Conservation (phyloP, 306 rosid species). For the Gastrolobium villosum region DNA sequence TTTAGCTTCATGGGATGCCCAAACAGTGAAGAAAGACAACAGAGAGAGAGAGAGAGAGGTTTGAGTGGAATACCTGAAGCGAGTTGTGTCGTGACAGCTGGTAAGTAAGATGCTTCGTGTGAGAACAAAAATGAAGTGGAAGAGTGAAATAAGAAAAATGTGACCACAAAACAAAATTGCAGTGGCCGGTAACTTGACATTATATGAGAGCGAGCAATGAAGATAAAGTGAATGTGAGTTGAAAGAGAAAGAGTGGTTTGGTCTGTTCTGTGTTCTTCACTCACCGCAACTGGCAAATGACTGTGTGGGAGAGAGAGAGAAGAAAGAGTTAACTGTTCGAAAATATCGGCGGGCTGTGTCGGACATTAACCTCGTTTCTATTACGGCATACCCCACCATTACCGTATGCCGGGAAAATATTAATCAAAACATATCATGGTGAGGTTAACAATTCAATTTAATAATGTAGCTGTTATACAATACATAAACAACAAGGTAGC, state of each 20-base stretch:
- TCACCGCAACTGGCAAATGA: constrained; percentile 24
- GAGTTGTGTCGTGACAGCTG: constrained; percentile 10
- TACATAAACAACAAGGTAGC: not conserved
- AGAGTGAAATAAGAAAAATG: constrained; percentile 42
- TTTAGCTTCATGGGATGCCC: not conserved
- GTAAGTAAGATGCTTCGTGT: constrained; percentile 15
- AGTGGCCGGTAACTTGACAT: constrained; percentile 45
- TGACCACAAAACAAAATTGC: constrained; percentile 42
- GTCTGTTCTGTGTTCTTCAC: constrained; percentile 16
- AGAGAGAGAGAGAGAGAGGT: not conserved
- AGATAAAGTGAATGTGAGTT: not conserved
- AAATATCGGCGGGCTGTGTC: constrained; percentile 17
- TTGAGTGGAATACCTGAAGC: constrained; percentile 48
- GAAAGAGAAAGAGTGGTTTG: constrained; percentile 11
- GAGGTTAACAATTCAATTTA: too few species aligned
- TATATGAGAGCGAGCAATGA: not conserved
- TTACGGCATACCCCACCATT: constrained; percentile 52
- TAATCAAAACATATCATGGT: not conserved
- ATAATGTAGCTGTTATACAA: not conserved
- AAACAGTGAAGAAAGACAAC: not conserved
- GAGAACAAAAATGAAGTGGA: constrained; percentile 40
- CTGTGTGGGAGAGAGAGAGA: constrained; percentile 11
- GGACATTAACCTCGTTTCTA: constrained; percentile 46
- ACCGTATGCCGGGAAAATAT: constrained; percentile 44
- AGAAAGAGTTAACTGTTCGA: constrained; percentile 42